Percentiles rank a stretch among this genome's conserved stretches.
Evolutionary conservation across 257 asterid species (phyloP).

Genomic region (Penstemon davidsonii): DNA sequence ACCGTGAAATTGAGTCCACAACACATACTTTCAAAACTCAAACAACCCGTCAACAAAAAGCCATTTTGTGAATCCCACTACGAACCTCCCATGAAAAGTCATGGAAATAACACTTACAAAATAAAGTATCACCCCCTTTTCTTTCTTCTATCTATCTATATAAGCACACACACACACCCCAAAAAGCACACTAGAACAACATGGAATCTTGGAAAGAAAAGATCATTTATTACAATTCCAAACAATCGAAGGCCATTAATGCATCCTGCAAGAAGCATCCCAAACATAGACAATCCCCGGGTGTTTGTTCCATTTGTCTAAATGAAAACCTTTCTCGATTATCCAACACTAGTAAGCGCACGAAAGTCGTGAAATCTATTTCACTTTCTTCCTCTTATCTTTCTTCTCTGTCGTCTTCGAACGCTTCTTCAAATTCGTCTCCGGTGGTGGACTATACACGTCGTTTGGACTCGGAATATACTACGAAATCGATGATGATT

Average conservation of each 20-base stretch:
- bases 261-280: conserved; percentile 65
- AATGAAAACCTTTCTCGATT: conserved; percentile 51
- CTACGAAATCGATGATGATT: conserved; percentile 29
- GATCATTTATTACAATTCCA: conserved; percentile 12
- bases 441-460: conserved; percentile 33
- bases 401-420: conserved; percentile 56
- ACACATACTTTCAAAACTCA: conserved; percentile 43
- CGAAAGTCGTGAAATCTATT: conserved; percentile 1
- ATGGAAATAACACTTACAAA: conserved; percentile 48
- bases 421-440: conserved; percentile 52
- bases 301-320: conserved; percentile 73
- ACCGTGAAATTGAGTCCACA: conserved; percentile 34
- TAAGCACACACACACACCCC: background rate
- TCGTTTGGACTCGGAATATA: conserved; percentile 7
- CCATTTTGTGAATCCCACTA: conserved; percentile 37
- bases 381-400: conserved; percentile 49
- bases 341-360: conserved; percentile 21
- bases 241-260: conserved; percentile 31
- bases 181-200: background rate
- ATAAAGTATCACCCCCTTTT: background rate
- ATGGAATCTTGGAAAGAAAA: conserved; percentile 48
- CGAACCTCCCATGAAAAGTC: conserved; percentile 61
- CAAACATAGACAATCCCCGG: conserved; percentile 65
- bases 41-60: conserved; percentile 41
- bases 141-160: conserved; percentile 1